Conservation (phyloP, 2,329 filamentous ascomycete genomes). For the Bisporella sp. region DNA sequence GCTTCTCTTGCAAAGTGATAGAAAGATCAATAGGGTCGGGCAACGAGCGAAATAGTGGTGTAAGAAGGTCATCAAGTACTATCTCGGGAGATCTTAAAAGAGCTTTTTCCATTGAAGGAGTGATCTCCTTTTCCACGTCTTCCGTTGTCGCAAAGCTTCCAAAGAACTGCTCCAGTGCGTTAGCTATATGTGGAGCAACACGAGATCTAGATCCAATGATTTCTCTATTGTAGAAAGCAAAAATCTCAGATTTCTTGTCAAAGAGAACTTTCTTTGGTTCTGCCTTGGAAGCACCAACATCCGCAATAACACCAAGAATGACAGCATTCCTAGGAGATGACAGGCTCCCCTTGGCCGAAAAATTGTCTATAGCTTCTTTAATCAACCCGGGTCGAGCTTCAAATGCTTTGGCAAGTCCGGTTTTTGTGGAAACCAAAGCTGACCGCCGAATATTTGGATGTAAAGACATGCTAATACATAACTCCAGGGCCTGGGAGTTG, state of each 20-base stretch:
- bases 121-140: slow-evolving; percentile 67
- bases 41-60: slow-evolving; percentile 64
- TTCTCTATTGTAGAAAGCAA: slow-evolving; percentile 79
- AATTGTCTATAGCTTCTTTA: slow-evolving; percentile 50
- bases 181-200: slow-evolving; percentile 65
- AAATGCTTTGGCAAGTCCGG: slow-evolving; percentile 71
- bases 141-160: slow-evolving; percentile 62
- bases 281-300: slow-evolving; percentile 70
- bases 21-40: slow-evolving; percentile 71
- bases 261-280: slow-evolving; percentile 56
- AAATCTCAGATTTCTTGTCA: slow-evolving; percentile 62
- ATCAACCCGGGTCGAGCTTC: slow-evolving; percentile 18
- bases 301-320: slow-evolving; percentile 79
- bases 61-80: slow-evolving; percentile 71
- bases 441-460: slow-evolving; percentile 63
- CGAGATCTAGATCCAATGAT: slow-evolving; percentile 70
- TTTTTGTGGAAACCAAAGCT: slow-evolving; percentile 69
- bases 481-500: slow-evolving; percentile 69
- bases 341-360: slow-evolving; percentile 61
- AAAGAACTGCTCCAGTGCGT: slow-evolving; percentile 78
- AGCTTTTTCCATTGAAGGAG: slow-evolving; percentile 81
- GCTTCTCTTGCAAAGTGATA: slow-evolving; percentile 58
- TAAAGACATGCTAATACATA: slow-evolving; percentile 60
- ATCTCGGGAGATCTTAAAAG: slow-evolving; percentile 86
- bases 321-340: slow-evolving; percentile 64